Base-by-base conservation (phyloP, 805 yeast species). In the Candida sithepensis region DNA sequence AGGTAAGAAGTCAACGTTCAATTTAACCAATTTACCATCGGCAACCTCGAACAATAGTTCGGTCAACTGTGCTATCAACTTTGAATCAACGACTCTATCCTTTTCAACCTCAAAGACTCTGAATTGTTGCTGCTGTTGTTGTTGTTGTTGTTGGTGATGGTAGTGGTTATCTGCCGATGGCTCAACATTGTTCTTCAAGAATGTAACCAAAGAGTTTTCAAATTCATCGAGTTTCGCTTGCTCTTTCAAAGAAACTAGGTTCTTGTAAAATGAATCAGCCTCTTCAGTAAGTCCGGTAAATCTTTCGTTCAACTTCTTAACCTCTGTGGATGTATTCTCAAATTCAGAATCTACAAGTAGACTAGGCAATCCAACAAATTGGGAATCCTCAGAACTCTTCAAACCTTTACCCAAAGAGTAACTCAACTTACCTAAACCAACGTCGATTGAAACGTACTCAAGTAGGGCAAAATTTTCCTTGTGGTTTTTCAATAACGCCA, bases 391-490 rank as follows among this genome's bases (percentile, higher is more conserved):
- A 32, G 20, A 43, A 51, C n/a, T 5, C 10, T 28, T 23, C 26
- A 81, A 69, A 34, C 84, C 78, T 58, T 81, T 85, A 23, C 91
- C 91, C 24, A 88, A 61, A 12, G 87, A 79, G 55, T 86, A 90
- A 49, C 79, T 77, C 49, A 88, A 70, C 43, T 77, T 78, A 56
- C 88, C 87, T 33, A 78, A 67, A 4, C 94, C 95, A 32, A 82
- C 79, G 50, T 83, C 79, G 34, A 84, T 64, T 43, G 73, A 71
- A 46, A 76, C 63, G 46, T 75, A 64, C 51, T 74, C 71, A 46
- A 79, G 61, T 38, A 70, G 65, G 33, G 73, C 68, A 41, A 67
- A 67, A 44, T 75, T 74, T 49, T 75, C 74, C 49, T 70, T 73
- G 10, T 62, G 58, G 46, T 72, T 72, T 45, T 66, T 66, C 45